Percentiles rank a stretch among this genome's conserved stretches.
These are phyloP conservation scores for Wilhelminamyces savonicus DNA, from an alignment of 805 yeast species.

Conservation along the genomic window DNA sequence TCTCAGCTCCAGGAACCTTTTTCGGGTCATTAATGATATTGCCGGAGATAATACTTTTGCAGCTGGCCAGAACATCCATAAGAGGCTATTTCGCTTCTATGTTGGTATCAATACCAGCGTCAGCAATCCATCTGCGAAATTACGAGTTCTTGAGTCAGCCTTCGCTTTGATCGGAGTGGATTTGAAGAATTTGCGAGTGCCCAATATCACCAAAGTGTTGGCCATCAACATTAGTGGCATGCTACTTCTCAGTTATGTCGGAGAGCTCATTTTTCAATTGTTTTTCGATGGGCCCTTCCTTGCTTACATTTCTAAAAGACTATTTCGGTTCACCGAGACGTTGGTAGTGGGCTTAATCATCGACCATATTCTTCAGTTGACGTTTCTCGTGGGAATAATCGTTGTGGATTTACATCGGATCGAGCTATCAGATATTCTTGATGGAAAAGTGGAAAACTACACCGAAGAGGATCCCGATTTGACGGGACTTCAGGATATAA, in stretches of 20 bases:
- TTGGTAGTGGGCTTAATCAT: slow-evolving; percentile 42
- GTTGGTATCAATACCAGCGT: slow-evolving; percentile 18
- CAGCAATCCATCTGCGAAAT: slow-evolving; percentile 6
- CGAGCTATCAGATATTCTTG: slow-evolving; percentile 49
- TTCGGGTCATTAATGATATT: slow-evolving; percentile 21
- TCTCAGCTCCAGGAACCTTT: slow-evolving; percentile 24
- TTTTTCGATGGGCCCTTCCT: slow-evolving; percentile 9
- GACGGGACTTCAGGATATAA: slow-evolving; percentile 4
- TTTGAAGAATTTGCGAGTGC: slow-evolving; percentile 4
- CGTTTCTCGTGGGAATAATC: slow-evolving; percentile 60
- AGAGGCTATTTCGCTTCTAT: slow-evolving; percentile 22
- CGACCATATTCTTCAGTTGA: slow-evolving; percentile 55
- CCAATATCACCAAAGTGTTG: slow-evolving; percentile 12
- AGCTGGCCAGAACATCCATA: slow-evolving; percentile 13
- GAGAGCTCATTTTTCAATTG: slow-evolving; percentile 3
- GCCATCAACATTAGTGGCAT: slow-evolving; percentile 2
- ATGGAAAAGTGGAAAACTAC: slow-evolving; percentile 1
- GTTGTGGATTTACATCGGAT: slow-evolving; percentile 60
- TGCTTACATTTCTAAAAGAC: slow-evolving; percentile 15
- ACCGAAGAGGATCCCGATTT: slow-evolving; percentile 9
- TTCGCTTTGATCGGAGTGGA: no score
- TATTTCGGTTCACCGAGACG: slow-evolving; percentile 12
- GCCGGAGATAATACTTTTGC: slow-evolving; percentile 17
- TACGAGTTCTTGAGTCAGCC: slow-evolving; percentile 6
- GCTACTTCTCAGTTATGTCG: neutral